These are phyloP conservation scores for Saccharomycopsis sp. DNA, from an alignment of 805 yeast species.

Conservation along the genomic window DNA sequence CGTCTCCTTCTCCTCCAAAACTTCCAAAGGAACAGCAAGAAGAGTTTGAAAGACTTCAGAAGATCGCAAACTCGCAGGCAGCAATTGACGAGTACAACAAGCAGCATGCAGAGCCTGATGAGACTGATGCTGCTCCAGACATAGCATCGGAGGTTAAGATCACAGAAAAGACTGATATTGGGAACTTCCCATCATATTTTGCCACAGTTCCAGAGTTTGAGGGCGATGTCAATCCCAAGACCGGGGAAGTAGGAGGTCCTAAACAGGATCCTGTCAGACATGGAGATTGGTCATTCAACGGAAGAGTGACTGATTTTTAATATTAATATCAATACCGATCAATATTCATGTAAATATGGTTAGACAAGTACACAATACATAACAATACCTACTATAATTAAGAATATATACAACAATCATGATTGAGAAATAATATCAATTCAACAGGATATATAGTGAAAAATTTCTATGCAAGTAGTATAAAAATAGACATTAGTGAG, in stretches of 20 bases:
- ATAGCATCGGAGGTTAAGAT: constrained; percentile 28
- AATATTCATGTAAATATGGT: no score
- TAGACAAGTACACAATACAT: no score
- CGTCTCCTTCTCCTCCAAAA: constrained; percentile 51
- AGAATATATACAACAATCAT: no score
- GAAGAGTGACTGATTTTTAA: constrained; percentile 91
- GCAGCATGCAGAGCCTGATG: constrained; percentile 31
- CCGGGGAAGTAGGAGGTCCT: constrained; percentile 97
- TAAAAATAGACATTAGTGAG: neutral
- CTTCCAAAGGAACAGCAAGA: constrained; percentile 78
- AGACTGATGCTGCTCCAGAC: constrained; percentile 20
- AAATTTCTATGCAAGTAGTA: neutral
- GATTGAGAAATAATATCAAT: no score
- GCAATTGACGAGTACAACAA: constrained; percentile 71
- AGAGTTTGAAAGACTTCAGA: constrained; percentile 84
- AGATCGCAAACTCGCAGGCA: constrained; percentile 69
- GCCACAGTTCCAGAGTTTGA: constrained; percentile 90
- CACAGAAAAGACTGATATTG: constrained; percentile 48
- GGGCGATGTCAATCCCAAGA: constrained; percentile 85
- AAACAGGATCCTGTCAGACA: constrained; percentile 92
- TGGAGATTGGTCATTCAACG: constrained; percentile 92
- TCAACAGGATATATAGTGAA: no score
- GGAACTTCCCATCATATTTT: constrained; percentile 52
- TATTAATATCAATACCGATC: no score
- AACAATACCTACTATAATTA: no score